Conservation (phyloP, 805 yeast genomes). For the Hanseniaspora singularis region DNA sequence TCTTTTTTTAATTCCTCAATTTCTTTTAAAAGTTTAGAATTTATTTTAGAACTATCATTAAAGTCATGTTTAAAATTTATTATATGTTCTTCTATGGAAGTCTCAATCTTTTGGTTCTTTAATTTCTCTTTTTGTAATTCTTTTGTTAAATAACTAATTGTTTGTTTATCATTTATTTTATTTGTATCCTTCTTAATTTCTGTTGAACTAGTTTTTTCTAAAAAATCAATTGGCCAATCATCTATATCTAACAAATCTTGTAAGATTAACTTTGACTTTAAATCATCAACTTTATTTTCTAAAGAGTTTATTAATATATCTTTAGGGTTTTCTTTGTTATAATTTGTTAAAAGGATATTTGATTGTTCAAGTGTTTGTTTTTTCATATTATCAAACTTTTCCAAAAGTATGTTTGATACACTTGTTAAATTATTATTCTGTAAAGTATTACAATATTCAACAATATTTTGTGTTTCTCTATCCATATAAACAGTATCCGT, state of each 20-base stretch:
- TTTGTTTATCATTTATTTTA: not conserved
- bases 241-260: conserved; percentile 48
- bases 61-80: conserved; percentile 8
- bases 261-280: conserved; percentile 68
- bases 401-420: conserved; percentile 29
- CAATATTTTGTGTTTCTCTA: conserved; percentile 25
- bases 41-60: conserved; percentile 8
- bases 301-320: conserved; percentile 32
- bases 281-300: conserved; percentile 48
- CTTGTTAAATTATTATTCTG: conserved; percentile 25
- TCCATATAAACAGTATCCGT: not conserved
- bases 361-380: conserved; percentile 22
- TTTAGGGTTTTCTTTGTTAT: conserved; percentile 2
- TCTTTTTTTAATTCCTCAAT: conserved; percentile 15
- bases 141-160: not conserved
- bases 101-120: not conserved
- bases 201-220: conserved; percentile 4
- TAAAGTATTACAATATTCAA: conserved; percentile 31
- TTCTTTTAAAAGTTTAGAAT: conserved; percentile 2
- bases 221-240: conserved; percentile 35
- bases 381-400: conserved; percentile 30
- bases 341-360: conserved; percentile 7
- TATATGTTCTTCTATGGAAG: conserved; percentile 4
- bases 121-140: conserved; percentile 6
- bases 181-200: not conserved